Conservation (phyloP, 768 basidiomycete species). For the Boletus huronensis region DNA sequence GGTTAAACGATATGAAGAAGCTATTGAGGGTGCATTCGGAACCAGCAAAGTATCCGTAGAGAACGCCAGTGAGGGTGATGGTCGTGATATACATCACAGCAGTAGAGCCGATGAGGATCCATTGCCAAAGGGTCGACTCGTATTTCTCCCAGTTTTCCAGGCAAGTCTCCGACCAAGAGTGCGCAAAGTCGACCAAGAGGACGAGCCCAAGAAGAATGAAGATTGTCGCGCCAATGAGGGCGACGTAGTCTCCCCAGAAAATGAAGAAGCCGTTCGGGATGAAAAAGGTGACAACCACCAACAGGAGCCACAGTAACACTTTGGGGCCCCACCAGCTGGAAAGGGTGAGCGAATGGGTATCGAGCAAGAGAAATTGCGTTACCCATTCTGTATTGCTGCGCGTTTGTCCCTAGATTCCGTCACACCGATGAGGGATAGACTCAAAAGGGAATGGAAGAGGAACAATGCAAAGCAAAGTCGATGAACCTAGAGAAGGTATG, state of each 20-base stretch:
- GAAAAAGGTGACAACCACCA: constrained; percentile 82
- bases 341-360: constrained; percentile 13
- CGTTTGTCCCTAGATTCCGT: constrained; percentile 89
- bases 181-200: constrained; percentile 96
- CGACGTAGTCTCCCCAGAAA: constrained; percentile 93
- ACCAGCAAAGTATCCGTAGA: constrained; percentile 90
- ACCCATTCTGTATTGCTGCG: constrained; percentile 97
- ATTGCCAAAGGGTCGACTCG: constrained; percentile 90
- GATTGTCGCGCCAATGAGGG: constrained; percentile 86
- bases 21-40: constrained; percentile 87
- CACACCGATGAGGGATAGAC: constrained; percentile 78
- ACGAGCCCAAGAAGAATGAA: constrained; percentile 98
- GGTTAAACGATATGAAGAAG: constrained; percentile 97
- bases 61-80: constrained; percentile 80
- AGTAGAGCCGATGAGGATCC: constrained; percentile 90
- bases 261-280: constrained; percentile 98
- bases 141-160: constrained; percentile 92
- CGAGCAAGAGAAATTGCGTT: constrained; percentile 18
- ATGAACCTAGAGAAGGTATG: constrained; percentile 58
- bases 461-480: constrained; percentile 94
- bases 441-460: constrained; percentile 82
- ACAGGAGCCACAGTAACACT: constrained; percentile 80
- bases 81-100: constrained; percentile 82
- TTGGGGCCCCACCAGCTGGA: constrained; percentile 98
- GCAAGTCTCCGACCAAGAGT: constrained; percentile 97